A percentile compares a stretch with the other conserved stretches of the same genome.
These are phyloP conservation scores for Epichloe sibirici DNA, from an alignment of 2,329 filamentous ascomycete species.

Conservation along the genomic window DNA sequence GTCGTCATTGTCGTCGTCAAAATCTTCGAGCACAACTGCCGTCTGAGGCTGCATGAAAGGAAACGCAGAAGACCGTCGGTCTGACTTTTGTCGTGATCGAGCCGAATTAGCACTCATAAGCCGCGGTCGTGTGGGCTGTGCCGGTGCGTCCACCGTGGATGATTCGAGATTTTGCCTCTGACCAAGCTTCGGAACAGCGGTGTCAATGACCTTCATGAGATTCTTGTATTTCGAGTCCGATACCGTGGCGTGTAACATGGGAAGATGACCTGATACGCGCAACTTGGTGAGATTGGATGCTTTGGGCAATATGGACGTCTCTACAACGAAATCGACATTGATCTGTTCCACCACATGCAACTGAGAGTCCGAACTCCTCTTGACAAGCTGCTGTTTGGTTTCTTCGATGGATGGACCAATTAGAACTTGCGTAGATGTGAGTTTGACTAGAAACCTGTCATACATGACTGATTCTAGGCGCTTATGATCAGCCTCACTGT, in stretches of 20 bases:
- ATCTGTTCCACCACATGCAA: constrained; percentile 92
- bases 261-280: constrained; percentile 80
- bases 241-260: constrained; percentile 79
- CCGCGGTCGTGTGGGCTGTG: constrained; percentile 26
- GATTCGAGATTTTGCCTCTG: constrained; percentile 21
- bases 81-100: constrained; percentile 32
- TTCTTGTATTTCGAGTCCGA: constrained; percentile 97
- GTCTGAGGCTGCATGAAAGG: constrained; percentile 59
- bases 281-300: constrained; percentile 87
- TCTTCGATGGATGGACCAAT: constrained; percentile 89
- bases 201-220: constrained; percentile 90
- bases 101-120: constrained; percentile 33
- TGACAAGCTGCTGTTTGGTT: constrained; percentile 68
- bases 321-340: constrained; percentile 94
- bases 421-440: constrained; percentile 88
- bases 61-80: constrained; percentile 58
- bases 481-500: constrained; percentile 80
- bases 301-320: constrained; percentile 93
- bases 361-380: constrained; percentile 54
- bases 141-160: constrained; percentile 13
- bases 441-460: constrained; percentile 86
- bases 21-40: constrained; percentile 69
- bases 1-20: constrained; percentile 56
- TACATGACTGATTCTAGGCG: constrained; percentile 91
- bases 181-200: constrained; percentile 76